Evolutionary conservation across 306 rosid species (phyloP).

Genomic region (Glycine latifolia): DNA sequence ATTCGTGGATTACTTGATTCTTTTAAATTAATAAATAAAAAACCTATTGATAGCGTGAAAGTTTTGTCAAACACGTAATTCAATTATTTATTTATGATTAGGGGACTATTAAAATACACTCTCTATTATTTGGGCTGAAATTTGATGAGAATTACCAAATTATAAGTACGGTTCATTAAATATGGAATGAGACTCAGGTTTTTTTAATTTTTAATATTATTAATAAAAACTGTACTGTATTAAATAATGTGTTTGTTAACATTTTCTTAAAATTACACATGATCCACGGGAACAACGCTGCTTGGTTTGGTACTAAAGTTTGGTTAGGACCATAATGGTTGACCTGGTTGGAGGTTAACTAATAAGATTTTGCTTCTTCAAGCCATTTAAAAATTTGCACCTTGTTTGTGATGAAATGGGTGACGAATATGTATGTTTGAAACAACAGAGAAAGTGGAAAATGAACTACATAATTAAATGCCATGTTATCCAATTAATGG

Average conservation of each 20-base stretch:
- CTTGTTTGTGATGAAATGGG: background rate
- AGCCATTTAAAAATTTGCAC: background rate
- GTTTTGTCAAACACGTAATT: background rate
- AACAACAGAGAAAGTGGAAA: background rate
- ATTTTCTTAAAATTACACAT: background rate
- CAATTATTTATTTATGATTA: background rate
- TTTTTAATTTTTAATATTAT: background rate
- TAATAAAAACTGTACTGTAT: background rate
- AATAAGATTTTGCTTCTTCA: conserved; percentile 36
- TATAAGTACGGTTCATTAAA: background rate
- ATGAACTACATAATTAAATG: too few relatives aligned
- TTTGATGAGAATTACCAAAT: background rate
- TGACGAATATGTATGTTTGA: background rate
- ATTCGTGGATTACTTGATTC: background rate
- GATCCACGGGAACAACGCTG: background rate
- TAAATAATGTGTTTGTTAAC: background rate
- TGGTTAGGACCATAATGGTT: conserved; percentile 28
- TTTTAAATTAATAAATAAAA: too few relatives aligned
- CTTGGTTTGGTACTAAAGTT: conserved; percentile 33
- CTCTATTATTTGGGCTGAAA: background rate
- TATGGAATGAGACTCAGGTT: background rate
- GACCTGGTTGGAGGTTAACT: conserved; percentile 26
- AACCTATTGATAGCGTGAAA: background rate
- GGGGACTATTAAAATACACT: background rate
- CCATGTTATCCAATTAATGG: too few relatives aligned